phyloP scores from a whole-genome alignment of 352 stramenopile genomes.

The Phytophthora pluvialis region DNA sequence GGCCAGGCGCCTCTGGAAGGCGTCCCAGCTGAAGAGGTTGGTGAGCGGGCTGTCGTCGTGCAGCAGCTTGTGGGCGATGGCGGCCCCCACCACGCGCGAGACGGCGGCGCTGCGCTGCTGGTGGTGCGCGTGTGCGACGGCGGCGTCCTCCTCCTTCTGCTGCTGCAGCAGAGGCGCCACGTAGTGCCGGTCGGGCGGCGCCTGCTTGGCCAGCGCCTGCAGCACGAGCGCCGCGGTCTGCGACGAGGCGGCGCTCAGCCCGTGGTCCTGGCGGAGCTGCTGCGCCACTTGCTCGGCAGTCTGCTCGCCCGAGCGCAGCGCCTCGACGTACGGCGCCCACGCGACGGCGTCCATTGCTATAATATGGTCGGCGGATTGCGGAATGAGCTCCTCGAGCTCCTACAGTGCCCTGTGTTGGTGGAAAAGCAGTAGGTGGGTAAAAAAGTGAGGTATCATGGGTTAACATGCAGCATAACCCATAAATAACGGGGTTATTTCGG shows the following conservation, averaged over 20 bases:
- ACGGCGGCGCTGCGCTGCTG: conserved; percentile 40
- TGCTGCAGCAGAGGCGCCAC: conserved; percentile 54
- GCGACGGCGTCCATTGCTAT: conserved; percentile 26
- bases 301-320: conserved; percentile 19
- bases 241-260: conserved; percentile 16
- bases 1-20: conserved; percentile 60
- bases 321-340: conserved; percentile 37
- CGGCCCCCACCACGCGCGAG: conserved; percentile 53
- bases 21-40: conserved; percentile 74
- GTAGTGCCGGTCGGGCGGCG: conserved; percentile 33
- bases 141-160: conserved; percentile 41
- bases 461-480: too few relatives aligned
- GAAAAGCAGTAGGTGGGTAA: neutral
- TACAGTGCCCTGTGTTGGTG: too few relatives aligned
- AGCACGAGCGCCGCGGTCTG: conserved; percentile 38
- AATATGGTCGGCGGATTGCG: neutral
- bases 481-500: too few relatives aligned
- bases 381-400: neutral
- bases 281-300: conserved; percentile 29
- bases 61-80: conserved; percentile 54
- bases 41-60: conserved; percentile 61
- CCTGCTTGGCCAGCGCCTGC: conserved; percentile 26
- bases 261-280: conserved; percentile 44
- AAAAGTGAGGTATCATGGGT: too few relatives aligned
- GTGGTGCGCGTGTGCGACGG: conserved; percentile 38